Percentiles rank a stretch among this genome's conserved stretches.
phyloP scores from a whole-genome alignment of 2,329 filamentous ascomycete species.

The Calycina marina region DNA sequence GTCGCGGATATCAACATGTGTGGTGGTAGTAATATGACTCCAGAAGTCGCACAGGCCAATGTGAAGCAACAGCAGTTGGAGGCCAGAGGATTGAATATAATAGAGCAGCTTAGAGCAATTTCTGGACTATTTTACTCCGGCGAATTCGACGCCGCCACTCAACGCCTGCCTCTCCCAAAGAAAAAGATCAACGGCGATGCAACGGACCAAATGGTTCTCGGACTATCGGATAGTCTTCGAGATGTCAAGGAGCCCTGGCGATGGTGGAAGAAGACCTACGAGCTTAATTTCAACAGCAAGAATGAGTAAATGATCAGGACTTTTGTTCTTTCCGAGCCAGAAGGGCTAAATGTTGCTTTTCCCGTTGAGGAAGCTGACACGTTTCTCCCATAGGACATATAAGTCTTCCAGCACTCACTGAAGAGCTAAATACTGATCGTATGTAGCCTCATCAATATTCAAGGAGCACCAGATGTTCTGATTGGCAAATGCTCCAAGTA shows the following conservation, averaged over 20 bases:
- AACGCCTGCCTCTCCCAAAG: conserved; percentile 40
- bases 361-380: conserved; percentile 20
- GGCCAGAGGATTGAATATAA: conserved; percentile 25
- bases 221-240: conserved; percentile 53
- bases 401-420: conserved; percentile 3
- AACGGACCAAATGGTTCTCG: conserved; percentile 60
- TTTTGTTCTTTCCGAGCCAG: conserved; percentile 30
- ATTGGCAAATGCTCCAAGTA: conserved; percentile 46
- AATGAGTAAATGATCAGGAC: conserved; percentile 70
- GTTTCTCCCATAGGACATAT: conserved; percentile 18
- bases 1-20: conserved; percentile 54
- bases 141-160: conserved; percentile 55
- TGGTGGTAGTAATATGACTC: conserved; percentile 30
- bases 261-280: conserved; percentile 51
- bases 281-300: conserved; percentile 66
- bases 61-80: conserved; percentile 14
- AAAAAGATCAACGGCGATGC: conserved; percentile 60
- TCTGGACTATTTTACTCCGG: conserved; percentile 60
- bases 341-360: conserved; percentile 26
- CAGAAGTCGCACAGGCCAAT: conserved; percentile 34
- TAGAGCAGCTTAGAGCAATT: conserved; percentile 45
- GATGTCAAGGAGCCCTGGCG: conserved; percentile 43
- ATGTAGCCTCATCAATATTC: conserved; percentile 48
- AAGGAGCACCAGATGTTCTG: conserved; percentile 64
- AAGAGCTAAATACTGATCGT: conserved; percentile 5